Conservation (phyloP, 768 basidiomycete genomes). For the Stropharia rugosoannulata region DNA sequence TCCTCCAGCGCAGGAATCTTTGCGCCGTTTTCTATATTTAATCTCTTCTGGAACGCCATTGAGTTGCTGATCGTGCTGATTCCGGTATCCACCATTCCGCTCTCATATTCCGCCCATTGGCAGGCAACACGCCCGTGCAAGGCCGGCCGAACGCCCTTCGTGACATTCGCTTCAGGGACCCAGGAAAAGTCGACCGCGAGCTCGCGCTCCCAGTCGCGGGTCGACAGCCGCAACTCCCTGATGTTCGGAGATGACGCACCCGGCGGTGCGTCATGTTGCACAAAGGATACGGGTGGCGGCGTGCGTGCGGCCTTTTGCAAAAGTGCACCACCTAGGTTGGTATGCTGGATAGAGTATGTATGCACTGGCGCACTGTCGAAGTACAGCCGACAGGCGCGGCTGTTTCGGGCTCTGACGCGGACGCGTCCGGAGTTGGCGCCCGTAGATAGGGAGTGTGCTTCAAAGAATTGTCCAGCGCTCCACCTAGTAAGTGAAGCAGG, state of each 20-base stretch:
- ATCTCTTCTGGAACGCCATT: slow-evolving; percentile 13
- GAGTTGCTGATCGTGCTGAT: slow-evolving; percentile 7
- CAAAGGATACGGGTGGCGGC: slow-evolving; percentile 9
- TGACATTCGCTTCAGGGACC: slow-evolving; percentile 15
- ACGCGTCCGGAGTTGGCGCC: slow-evolving; percentile 47
- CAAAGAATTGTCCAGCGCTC: slow-evolving; percentile 26
- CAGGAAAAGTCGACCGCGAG: slow-evolving; percentile 57
- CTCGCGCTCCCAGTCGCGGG: slow-evolving; percentile 52
- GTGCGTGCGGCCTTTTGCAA: background rate
- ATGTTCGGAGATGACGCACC: slow-evolving; percentile 25
- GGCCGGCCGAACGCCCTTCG: slow-evolving; percentile 4
- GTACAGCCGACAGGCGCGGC: slow-evolving; percentile 60
- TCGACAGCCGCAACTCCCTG: slow-evolving; percentile 53
- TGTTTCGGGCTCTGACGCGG: slow-evolving; percentile 53
- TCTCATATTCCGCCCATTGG: slow-evolving; percentile 69
- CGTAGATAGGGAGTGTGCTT: slow-evolving; percentile 37
- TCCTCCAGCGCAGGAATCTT: slow-evolving; percentile 75
- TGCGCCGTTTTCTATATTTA: slow-evolving; percentile 12
- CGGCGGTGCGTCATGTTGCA: slow-evolving; percentile 41
- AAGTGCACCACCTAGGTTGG: background rate
- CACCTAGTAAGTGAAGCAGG: slow-evolving; percentile 3
- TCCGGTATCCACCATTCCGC: slow-evolving; percentile 48
- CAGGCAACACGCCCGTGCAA: slow-evolving; percentile 51
- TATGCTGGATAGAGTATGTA: slow-evolving; percentile 33
- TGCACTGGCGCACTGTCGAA: slow-evolving; percentile 45